These are phyloP conservation scores for Camellia oleifera DNA, from an alignment of 179 eudicot species.

Conservation along the genomic window DNA sequence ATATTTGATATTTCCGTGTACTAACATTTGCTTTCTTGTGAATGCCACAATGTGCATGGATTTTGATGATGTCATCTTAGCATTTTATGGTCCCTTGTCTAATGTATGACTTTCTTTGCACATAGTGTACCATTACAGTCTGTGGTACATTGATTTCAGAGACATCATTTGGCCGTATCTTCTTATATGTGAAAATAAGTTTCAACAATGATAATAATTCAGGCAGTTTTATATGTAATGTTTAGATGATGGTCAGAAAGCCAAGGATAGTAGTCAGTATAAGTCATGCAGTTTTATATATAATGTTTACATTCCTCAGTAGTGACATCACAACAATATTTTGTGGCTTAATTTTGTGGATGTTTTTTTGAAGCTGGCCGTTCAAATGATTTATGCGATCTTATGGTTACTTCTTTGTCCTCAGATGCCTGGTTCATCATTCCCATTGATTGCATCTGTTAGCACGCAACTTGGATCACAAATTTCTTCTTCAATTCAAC, in stretches of 20 bases:
- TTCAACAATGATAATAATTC: background rate
- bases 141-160: background rate
- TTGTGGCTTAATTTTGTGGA: background rate
- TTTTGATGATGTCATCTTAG: background rate
- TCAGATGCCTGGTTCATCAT: no score
- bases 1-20: no score
- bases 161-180: background rate
- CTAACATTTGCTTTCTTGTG: no score
- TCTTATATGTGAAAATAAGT: background rate
- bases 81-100: background rate
- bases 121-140: background rate
- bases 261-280: background rate
- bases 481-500: conserved; percentile 50
- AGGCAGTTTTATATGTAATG: no score
- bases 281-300: background rate
- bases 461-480: conserved; percentile 44
- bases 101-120: background rate
- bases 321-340: no score
- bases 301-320: background rate
- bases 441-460: conserved; percentile 49
- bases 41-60: background rate
- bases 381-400: background rate
- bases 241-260: no score
- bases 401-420: conserved; percentile 1
- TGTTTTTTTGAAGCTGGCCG: background rate